phyloP scores from a whole-genome alignment of 2,329 filamentous ascomycete species.

The Grosmannia huntii region DNA sequence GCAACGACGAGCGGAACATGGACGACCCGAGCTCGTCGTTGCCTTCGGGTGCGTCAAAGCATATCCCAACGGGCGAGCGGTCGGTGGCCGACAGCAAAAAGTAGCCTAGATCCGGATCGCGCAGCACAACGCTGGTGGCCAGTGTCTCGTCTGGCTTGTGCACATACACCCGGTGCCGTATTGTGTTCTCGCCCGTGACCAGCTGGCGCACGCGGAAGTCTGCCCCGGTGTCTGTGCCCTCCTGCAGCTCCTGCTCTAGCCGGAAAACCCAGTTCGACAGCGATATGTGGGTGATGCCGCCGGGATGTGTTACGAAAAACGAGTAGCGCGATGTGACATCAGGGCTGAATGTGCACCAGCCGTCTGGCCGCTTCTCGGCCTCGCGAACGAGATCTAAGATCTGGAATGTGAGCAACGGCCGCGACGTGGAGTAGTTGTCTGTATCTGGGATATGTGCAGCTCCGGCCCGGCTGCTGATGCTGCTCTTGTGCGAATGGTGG shows the following conservation, averaged over 20 bases:
- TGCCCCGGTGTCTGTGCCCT: conserved; percentile 41
- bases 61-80: conserved; percentile 43
- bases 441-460: conserved; percentile 19
- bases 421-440: conserved; percentile 24
- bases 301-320: conserved; percentile 49
- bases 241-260: conserved; percentile 46
- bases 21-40: conserved; percentile 23
- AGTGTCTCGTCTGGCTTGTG: conserved; percentile 36
- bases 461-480: not conserved
- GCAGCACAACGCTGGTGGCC: conserved; percentile 39
- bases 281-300: conserved; percentile 47
- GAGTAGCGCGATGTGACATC: conserved; percentile 50
- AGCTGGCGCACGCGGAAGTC: conserved; percentile 50
- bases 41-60: conserved; percentile 45
- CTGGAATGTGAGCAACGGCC: conserved; percentile 47
- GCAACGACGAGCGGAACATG: conserved; percentile 17
- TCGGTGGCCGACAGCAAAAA: conserved; percentile 48
- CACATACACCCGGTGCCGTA: conserved; percentile 43
- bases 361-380: conserved; percentile 39
- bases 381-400: conserved; percentile 46
- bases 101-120: conserved; percentile 51
- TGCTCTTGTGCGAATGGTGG: conserved; percentile 19
- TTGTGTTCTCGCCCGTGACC: conserved; percentile 43
- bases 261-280: conserved; percentile 51
- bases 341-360: conserved; percentile 50